Evolutionary conservation across 1,284 basidiomycete genomes (phyloP).

Genomic region (Erythrobasidium hasegawianum): DNA sequence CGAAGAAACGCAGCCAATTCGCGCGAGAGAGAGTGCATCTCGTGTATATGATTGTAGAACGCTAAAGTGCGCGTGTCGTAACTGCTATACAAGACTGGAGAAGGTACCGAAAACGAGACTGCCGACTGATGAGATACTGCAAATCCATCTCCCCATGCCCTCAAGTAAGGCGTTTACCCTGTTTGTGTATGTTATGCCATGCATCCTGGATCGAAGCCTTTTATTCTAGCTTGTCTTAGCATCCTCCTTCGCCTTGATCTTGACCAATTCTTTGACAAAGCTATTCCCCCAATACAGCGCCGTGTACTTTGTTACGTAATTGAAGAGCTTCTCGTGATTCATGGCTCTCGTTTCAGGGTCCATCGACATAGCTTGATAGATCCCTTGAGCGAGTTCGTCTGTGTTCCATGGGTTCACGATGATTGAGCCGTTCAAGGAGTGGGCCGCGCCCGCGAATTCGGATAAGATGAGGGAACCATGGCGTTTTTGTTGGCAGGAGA

Average conservation of each 20-base stretch:
- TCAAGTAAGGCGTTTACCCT: no score
- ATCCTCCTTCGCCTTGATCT: constrained; percentile 37
- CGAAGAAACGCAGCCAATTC: no score
- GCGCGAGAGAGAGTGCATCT: no score
- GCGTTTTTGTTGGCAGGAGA: constrained; percentile 83
- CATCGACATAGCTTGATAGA: constrained; percentile 91
- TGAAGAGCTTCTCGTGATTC: constrained; percentile 92
- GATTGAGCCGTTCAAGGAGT: constrained; percentile 85
- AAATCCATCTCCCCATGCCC: no score
- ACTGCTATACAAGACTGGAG: no score
- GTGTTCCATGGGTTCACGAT: constrained; percentile 83
- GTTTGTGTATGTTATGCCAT: no score
- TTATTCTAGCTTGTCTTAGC: neutral
- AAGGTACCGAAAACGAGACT: no score
- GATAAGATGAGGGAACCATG: constrained; percentile 97
- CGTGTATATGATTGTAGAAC: no score
- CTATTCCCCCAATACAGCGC: constrained; percentile 58
- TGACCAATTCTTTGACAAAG: constrained; percentile 75
- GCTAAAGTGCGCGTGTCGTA: no score
- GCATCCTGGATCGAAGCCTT: no score
- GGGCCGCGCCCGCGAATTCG: constrained; percentile 96
- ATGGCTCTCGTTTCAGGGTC: constrained; percentile 70
- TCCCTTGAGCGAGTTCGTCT: constrained; percentile 91
- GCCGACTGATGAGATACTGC: no score
- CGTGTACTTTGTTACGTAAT: constrained; percentile 91